Evolutionary conservation across 23 red algal species (phyloP), one percentile per base, ranked within the genome.

Genomic region (Chondrus crispus): DNA sequence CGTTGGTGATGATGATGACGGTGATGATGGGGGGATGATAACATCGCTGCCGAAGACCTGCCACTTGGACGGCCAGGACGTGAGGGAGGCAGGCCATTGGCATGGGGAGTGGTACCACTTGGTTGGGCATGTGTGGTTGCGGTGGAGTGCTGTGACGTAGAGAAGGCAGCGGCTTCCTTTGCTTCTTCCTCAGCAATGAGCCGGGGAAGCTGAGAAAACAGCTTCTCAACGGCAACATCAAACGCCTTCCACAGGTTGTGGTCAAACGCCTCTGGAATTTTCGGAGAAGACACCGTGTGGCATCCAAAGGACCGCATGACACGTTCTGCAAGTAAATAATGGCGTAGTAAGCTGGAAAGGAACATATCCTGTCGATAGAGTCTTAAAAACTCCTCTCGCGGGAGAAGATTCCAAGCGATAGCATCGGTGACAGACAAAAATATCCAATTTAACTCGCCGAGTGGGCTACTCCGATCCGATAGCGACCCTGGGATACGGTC

Each of bases 401-500:
- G 97, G 30, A 99, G 78, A 29, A 92, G 55, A 80, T 96, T 99
- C 97, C 97, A 99, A 4, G 97, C 97, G 64, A 99, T 99, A 6
- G 97, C 94, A 82, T 99, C 97, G 73, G 97, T 99, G 2, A 99
- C 89, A 8, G 97, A 94, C 28, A 91, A 95, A 49, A 99, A 96
- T 36, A 99, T 99, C 92, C 93, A 95, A 43, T 98, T 93, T 24
- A 99, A 70, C 62, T 96, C 93, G 44, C 97, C 97, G 20, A 99
- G 84, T 51, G 93, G 91, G 16, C 94, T 99, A 40, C 92, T 82
- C 44, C 97, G 81, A 22, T 91, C 87, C 35, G 95, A 87, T n/a
- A 96, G 81, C 6, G 81, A 69, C 2, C 97, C 97, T 35, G 97
- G 97, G 51, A 99, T 96, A 36, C 86, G 87, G 80, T 99, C 97